Evolutionary conservation across 345 rosid species (phyloP).

Genomic region (Bretschneidera sinensis): DNA sequence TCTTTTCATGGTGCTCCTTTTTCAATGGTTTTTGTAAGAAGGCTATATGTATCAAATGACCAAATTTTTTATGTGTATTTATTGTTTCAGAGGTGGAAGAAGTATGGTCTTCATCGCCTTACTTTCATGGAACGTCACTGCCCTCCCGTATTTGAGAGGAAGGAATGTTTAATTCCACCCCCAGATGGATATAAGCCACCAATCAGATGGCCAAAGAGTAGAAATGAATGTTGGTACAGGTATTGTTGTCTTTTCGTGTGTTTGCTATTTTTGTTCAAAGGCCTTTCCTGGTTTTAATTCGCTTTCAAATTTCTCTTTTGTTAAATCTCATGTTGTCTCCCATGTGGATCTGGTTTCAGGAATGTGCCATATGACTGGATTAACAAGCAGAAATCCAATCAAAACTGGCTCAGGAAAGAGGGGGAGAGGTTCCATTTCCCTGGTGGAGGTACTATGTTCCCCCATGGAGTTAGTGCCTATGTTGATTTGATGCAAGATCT

Average conservation of each 20-base stretch:
- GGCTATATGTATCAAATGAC: not conserved
- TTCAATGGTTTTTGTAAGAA: no score
- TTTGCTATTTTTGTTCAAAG: not conserved
- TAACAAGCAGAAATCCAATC: constrained; percentile 93
- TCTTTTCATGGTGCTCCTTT: not conserved
- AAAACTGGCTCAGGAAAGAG: constrained; percentile 87
- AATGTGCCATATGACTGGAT: constrained; percentile 99
- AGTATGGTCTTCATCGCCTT: constrained; percentile 78
- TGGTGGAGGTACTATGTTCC: constrained; percentile 99
- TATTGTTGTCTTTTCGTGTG: constrained; percentile 23
- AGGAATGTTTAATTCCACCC: constrained; percentile 90
- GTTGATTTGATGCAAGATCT: constrained; percentile 92
- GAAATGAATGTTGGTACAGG: constrained; percentile 96
- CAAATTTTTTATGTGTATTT: not conserved
- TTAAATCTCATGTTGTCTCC: constrained; percentile 1
- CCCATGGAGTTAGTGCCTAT: constrained; percentile 86
- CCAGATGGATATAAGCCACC: constrained; percentile 97
- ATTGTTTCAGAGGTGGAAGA: constrained; percentile 80
- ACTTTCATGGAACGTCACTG: constrained; percentile 96
- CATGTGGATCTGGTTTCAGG: constrained; percentile 42
- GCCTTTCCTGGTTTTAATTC: constrained; percentile 1
- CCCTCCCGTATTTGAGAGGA: constrained; percentile 81
- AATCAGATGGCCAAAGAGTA: constrained; percentile 92
- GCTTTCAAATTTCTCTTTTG: not conserved
- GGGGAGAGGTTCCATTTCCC: constrained; percentile 93